These are phyloP conservation scores for Bimuria novae-zelandiae DNA, from an alignment of 2,329 filamentous ascomycete genomes.

Conservation along the genomic window DNA sequence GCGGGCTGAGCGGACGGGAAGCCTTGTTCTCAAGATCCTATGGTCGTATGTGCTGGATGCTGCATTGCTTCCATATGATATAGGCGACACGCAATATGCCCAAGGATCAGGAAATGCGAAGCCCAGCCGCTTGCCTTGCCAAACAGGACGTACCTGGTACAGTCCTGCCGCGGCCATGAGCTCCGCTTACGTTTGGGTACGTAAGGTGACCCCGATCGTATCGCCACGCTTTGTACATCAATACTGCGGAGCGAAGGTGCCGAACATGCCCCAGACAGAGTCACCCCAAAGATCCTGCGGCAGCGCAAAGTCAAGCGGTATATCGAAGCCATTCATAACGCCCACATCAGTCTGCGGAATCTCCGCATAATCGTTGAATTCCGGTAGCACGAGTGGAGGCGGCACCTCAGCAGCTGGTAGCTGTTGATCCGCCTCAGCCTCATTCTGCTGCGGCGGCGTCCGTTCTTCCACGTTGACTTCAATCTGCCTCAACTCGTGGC, in stretches of 20 bases:
- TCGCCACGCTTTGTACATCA: not conserved
- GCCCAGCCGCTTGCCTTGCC: too few relatives aligned
- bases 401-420: not conserved
- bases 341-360: constrained; percentile 7
- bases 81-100: too few relatives aligned
- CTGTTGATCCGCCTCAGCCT: not conserved
- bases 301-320: constrained; percentile 22
- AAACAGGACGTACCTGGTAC: too few relatives aligned
- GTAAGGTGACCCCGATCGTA: not conserved
- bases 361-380: not conserved
- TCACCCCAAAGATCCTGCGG: constrained; percentile 30
- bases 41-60: not conserved
- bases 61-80: too few relatives aligned
- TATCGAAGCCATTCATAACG: constrained; percentile 10
- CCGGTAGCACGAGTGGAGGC: not conserved
- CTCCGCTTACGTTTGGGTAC: too few relatives aligned
- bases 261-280: constrained; percentile 29
- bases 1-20: not conserved
- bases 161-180: too few relatives aligned
- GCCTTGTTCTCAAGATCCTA: not conserved
- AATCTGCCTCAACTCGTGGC: constrained; percentile 21
- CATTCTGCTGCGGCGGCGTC: not conserved
- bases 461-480: constrained; percentile 16
- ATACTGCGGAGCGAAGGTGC: constrained; percentile 12
- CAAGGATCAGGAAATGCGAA: too few relatives aligned